Percentiles rank a stretch among this genome's conserved stretches.
These are phyloP conservation scores for Starmera pachycereana DNA, from an alignment of 805 yeast genomes.

Conservation along the genomic window DNA sequence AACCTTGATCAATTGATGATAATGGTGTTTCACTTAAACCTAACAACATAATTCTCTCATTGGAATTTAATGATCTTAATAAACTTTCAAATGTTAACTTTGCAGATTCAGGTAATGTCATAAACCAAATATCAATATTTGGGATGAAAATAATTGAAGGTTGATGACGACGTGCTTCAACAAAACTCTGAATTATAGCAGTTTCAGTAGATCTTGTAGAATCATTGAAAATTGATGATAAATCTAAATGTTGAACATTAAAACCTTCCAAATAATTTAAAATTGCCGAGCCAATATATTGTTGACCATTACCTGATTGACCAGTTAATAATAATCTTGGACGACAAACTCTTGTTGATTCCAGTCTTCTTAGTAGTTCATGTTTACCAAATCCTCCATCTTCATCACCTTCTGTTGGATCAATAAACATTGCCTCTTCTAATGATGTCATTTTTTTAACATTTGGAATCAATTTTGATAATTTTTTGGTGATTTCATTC, in stretches of 20 bases:
- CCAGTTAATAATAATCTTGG: constrained; percentile 79
- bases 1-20: constrained; percentile 32
- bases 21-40: constrained; percentile 53
- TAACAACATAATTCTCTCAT: constrained; percentile 63
- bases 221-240: constrained; percentile 69
- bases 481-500: constrained; percentile 30
- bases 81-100: constrained; percentile 63
- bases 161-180: constrained; percentile 82
- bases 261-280: constrained; percentile 80
- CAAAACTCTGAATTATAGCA: constrained; percentile 68
- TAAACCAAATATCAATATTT: constrained; percentile 66
- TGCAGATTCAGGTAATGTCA: constrained; percentile 57
- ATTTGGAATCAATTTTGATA: constrained; percentile 55
- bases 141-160: constrained; percentile 85
- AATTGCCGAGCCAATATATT: constrained; percentile 73
- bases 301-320: constrained; percentile 73
- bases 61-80: constrained; percentile 55
- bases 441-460: constrained; percentile 42
- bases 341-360: constrained; percentile 57
- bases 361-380: constrained; percentile 41
- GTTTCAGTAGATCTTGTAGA: constrained; percentile 76
- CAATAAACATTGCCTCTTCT: constrained; percentile 61
- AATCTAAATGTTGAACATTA: constrained; percentile 77
- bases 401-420: constrained; percentile 40
- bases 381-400: constrained; percentile 65